These are phyloP conservation scores for Tolypocladium paradoxum DNA, from an alignment of 2,329 filamentous ascomycete species.

Conservation along the genomic window DNA sequence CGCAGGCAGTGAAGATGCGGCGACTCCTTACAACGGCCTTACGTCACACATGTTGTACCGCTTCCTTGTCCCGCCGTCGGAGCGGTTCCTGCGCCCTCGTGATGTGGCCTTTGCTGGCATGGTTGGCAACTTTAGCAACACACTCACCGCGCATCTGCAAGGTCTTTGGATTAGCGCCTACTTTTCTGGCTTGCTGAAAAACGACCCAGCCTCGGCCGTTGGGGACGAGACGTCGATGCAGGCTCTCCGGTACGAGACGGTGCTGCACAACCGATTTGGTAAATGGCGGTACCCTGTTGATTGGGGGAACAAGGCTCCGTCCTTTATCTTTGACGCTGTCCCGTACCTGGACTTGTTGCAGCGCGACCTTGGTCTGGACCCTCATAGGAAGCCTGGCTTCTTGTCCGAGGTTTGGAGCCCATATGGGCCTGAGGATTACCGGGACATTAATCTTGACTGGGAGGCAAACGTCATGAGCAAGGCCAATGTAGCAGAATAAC, in stretches of 20 bases:
- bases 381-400: slow-evolving; percentile 42
- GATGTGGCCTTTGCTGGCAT: slow-evolving; percentile 36
- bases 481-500: not conserved
- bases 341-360: slow-evolving; percentile 63
- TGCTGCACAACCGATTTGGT: slow-evolving; percentile 57
- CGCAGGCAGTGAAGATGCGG: slow-evolving; percentile 18
- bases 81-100: slow-evolving; percentile 20
- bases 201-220: slow-evolving; percentile 8
- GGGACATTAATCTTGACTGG: slow-evolving; percentile 43
- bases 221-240: slow-evolving; percentile 23
- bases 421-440: slow-evolving; percentile 51
- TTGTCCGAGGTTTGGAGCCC: slow-evolving; percentile 41
- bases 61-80: slow-evolving; percentile 33
- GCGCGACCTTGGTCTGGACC: slow-evolving; percentile 51
- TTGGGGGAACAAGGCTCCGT: slow-evolving; percentile 50
- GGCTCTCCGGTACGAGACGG: slow-evolving; percentile 39
- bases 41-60: slow-evolving; percentile 30
- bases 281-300: slow-evolving; percentile 59
- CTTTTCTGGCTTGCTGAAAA: slow-evolving; percentile 28
- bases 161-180: slow-evolving; percentile 57
- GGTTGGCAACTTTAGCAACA: slow-evolving; percentile 30
- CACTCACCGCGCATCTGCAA: slow-evolving; percentile 33
- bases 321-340: slow-evolving; percentile 66
- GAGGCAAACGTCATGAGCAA: not conserved
- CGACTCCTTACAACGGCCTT: slow-evolving; percentile 13